phyloP scores from a whole-genome alignment of 345 rosid genomes.

The Gossypium herbaceum region DNA sequence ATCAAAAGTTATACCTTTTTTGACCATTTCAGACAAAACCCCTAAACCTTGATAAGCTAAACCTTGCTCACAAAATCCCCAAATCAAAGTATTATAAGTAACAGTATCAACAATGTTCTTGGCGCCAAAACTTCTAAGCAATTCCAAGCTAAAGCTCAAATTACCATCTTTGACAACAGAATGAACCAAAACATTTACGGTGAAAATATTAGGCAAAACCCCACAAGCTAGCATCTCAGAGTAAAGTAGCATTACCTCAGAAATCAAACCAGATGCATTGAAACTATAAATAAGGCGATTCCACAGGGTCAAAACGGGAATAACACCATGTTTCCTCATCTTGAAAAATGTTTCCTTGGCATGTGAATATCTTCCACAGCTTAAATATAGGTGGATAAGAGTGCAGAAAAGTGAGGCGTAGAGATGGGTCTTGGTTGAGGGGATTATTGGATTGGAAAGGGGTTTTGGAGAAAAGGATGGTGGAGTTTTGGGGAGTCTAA shows the following conservation, averaged over 20 bases:
- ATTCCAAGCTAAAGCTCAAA: conserved; percentile 46
- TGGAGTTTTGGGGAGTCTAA: conserved; percentile 7
- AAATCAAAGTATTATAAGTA: conserved; percentile 67
- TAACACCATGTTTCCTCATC: conserved; percentile 50
- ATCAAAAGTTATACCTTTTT: conserved; percentile 53
- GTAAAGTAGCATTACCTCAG: conserved; percentile 65
- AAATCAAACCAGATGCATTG: conserved; percentile 55
- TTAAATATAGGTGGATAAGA: conserved; percentile 60
- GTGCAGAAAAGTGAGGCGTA: conserved; percentile 67
- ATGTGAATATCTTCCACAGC: conserved; percentile 52
- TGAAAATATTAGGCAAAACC: conserved; percentile 51
- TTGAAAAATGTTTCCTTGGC: conserved; percentile 53
- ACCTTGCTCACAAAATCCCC: conserved; percentile 76
- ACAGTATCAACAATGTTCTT: conserved; percentile 49
- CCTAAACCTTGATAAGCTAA: conserved; percentile 53
- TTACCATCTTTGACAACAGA: conserved; percentile 72
- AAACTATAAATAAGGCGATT: conserved; percentile 52
- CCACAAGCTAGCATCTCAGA: conserved; percentile 64
- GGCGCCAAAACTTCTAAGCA: conserved; percentile 43
- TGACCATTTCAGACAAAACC: conserved; percentile 70
- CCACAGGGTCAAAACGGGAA: conserved; percentile 52
- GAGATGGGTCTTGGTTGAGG: conserved; percentile 30
- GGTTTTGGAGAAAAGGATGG: not conserved
- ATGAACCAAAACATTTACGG: conserved; percentile 71
- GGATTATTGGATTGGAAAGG: conserved; percentile 5